Percentiles rank a stretch among this genome's conserved stretches.
Evolutionary conservation across 768 basidiomycete genomes (phyloP).

Genomic region (Tulasnella sp.): DNA sequence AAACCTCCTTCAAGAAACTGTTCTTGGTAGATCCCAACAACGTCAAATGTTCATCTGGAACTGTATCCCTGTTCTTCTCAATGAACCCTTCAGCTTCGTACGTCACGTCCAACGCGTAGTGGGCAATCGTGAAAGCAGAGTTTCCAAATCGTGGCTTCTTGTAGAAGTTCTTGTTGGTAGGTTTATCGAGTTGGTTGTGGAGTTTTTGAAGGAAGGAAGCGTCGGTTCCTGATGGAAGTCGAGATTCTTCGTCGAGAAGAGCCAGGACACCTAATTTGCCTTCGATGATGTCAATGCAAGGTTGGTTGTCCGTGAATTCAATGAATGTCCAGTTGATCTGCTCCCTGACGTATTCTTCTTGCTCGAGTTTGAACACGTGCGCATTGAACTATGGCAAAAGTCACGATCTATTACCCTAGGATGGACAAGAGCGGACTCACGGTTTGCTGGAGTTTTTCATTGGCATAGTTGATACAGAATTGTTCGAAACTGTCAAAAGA

Average conservation of each 20-base stretch:
- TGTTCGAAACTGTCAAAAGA: slow-evolving; percentile 58
- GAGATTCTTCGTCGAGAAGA: slow-evolving; percentile 94
- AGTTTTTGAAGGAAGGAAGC: slow-evolving; percentile 87
- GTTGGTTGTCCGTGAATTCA: slow-evolving; percentile 97
- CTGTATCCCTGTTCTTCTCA: slow-evolving; percentile 98
- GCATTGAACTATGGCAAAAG: slow-evolving; percentile 69
- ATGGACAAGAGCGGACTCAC: slow-evolving; percentile 31
- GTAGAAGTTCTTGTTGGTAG: slow-evolving; percentile 76
- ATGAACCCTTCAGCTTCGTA: slow-evolving; percentile 98
- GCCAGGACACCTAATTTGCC: slow-evolving; percentile 91
- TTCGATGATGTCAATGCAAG: slow-evolving; percentile 97
- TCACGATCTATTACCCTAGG: slow-evolving; percentile 13
- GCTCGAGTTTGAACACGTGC: slow-evolving; percentile 97
- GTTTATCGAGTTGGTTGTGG: slow-evolving; percentile 68
- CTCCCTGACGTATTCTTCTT: slow-evolving; percentile 98
- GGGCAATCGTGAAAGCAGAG: slow-evolving; percentile 92
- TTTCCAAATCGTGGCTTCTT: slow-evolving; percentile 99
- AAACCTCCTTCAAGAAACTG: slow-evolving; percentile 83
- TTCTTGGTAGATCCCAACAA: slow-evolving; percentile 80
- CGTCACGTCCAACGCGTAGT: slow-evolving; percentile 95
- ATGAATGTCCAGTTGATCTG: slow-evolving; percentile 99
- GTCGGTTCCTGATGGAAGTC: slow-evolving; percentile 86
- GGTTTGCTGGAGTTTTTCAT: slow-evolving; percentile 96
- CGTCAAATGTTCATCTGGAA: slow-evolving; percentile 94
- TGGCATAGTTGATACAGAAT: slow-evolving; percentile 99